phyloP scores from a whole-genome alignment of 352 stramenopile genomes.

The Thraustochytrium striatum region DNA sequence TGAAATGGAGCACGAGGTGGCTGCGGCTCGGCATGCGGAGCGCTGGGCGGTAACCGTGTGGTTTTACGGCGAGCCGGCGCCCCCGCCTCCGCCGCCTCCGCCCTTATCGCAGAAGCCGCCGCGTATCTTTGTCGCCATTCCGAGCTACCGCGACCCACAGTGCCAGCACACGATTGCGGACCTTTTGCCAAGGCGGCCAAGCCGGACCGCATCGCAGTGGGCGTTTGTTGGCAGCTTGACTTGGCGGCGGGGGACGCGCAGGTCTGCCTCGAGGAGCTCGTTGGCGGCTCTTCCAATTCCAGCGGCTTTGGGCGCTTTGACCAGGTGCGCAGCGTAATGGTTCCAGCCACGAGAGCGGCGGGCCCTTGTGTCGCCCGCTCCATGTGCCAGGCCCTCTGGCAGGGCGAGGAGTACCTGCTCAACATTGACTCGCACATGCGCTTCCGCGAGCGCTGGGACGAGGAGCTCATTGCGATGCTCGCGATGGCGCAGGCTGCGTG shows the following conservation, averaged over 20 bases:
- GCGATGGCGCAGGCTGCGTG: constrained; percentile 52
- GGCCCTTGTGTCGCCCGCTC: constrained; percentile 81
- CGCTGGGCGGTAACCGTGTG: constrained; percentile 86
- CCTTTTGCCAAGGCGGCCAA: constrained; percentile 64
- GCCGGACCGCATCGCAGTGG: constrained; percentile 69
- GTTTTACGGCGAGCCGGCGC: constrained; percentile 71
- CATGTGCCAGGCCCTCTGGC: constrained; percentile 70
- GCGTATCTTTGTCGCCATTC: constrained; percentile 88
- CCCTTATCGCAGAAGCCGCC: constrained; percentile 25
- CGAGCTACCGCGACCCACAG: constrained; percentile 85
- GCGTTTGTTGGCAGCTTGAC: constrained; percentile 78
- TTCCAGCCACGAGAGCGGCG: constrained; percentile 70
- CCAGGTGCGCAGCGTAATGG: constrained; percentile 39
- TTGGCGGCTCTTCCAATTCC: too few relatives aligned
- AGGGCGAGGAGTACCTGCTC: constrained; percentile 78
- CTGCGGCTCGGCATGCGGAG: constrained; percentile 69
- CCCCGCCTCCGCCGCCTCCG: constrained; percentile 17
- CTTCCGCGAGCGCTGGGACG: constrained; percentile 75
- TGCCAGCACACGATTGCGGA: constrained; percentile 74
- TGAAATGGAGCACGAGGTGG: constrained; percentile 79
- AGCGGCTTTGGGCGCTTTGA: not conserved
- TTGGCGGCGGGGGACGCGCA: constrained; percentile 56
- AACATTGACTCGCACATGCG: constrained; percentile 93
- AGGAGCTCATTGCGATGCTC: constrained; percentile 75
- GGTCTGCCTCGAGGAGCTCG: constrained; percentile 24